Percentiles rank a stretch among this genome's conserved stretches.
phyloP scores from a whole-genome alignment of 345 rosid genomes.

The Chamaenerion angustifolium region DNA sequence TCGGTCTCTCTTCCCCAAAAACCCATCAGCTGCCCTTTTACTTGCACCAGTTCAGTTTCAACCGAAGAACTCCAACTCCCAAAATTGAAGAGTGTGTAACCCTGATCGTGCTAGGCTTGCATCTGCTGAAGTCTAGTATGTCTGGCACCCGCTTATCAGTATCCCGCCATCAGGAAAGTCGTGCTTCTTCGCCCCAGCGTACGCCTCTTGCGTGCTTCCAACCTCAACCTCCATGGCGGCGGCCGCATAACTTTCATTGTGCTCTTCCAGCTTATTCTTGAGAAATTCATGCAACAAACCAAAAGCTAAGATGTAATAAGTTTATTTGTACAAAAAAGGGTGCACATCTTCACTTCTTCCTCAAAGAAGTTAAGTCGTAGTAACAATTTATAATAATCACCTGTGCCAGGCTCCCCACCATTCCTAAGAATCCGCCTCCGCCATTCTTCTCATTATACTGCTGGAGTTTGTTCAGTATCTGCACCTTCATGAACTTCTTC shows the following conservation, averaged over 20 bases:
- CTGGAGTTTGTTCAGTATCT: conserved; percentile 47
- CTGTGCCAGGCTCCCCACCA: conserved; percentile 70
- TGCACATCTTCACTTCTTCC: too few species aligned
- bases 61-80: too few species aligned
- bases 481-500: conserved; percentile 89
- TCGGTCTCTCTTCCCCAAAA: too few species aligned
- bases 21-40: too few species aligned
- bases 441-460: conserved; percentile 24
- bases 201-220: conserved; percentile 55
- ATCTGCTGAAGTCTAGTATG: too few species aligned
- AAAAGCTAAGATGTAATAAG: too few species aligned
- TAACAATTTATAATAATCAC: too few species aligned
- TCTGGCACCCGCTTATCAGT: too few species aligned
- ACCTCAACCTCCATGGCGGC: conserved; percentile 64
- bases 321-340: too few species aligned
- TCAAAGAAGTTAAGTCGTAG: too few species aligned
- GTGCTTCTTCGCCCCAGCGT: conserved; percentile 60
- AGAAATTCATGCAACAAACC: conserved; percentile 47
- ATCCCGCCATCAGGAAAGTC: conserved; percentile 66
- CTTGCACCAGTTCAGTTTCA: too few species aligned
- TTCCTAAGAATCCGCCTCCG: conserved; percentile 58
- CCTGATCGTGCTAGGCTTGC: conserved; percentile 67
- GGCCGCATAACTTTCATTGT: conserved; percentile 48
- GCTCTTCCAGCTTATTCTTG: conserved; percentile 55
- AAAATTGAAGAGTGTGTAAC: too few species aligned